Evolutionary conservation across 805 yeast genomes (phyloP), one percentile per base, ranked within the genome.

Genomic region (Yarrowia keelungensis): DNA sequence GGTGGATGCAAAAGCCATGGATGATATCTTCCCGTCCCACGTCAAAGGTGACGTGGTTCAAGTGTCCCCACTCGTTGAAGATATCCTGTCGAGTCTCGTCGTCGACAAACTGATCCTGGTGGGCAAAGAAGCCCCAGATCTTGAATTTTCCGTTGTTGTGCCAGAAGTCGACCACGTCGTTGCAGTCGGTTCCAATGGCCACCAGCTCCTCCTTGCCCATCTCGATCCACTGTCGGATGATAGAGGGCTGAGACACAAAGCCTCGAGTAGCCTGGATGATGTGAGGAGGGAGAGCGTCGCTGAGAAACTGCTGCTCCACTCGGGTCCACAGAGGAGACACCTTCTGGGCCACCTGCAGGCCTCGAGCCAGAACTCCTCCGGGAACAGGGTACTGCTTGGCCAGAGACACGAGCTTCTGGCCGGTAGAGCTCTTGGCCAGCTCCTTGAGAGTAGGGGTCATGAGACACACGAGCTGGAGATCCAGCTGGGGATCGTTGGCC

Each of bases 391-490:
- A 22, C 56, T 65, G 69, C 58, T 69, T 74, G 39, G 72, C 77
- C 32, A 75, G 73, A 26, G 66, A 51, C 47, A 76, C 65, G 69
- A 85, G 71, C 59, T 68, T 35, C 11, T 68, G 16, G 22, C 88
- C 87, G 67, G 80, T 80, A 36, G 72, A 74, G 35, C 86, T 82
- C 49, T 74, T 72, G 59, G 86, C 86, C 41, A 90, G 86, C 72
- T 89, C 88, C 32, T 82, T 80, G 22, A 90, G 80, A 0, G 95
- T 89, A 0, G 96, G 96, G 67, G 90, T 88, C 19, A 89, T 79
- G 65, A 89, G 78, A 0, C 92, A 91, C 22, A 84, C 80, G 68
- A 85, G 81, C 65, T 75, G 76, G 41, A 86, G 77, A 5, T 77
- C 71, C 38, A 78, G 72, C 19, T 73, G 70, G 2, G 72, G 72